These are phyloP conservation scores for Geoglossum glabrum DNA, from an alignment of 495 filamentous ascomycete species.

Conservation along the genomic window DNA sequence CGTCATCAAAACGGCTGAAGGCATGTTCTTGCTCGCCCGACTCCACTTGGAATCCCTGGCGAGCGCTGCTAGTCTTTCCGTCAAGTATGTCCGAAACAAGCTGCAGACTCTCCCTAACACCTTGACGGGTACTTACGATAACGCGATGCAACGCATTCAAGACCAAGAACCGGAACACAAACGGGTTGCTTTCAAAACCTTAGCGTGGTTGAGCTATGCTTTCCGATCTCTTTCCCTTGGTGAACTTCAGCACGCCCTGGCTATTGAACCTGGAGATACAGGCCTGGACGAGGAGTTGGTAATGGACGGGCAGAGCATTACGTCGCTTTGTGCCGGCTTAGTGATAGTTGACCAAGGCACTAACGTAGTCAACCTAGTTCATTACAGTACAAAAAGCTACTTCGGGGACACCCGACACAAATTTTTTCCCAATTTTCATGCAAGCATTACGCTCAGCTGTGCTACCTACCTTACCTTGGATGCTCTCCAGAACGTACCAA, in stretches of 20 bases:
- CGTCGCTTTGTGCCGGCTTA: constrained; percentile 31
- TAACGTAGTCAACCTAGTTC: constrained; percentile 29
- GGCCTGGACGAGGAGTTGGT: constrained; percentile 24
- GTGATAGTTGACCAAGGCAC: constrained; percentile 29
- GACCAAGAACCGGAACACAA: constrained; percentile 13
- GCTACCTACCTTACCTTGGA: constrained; percentile 25
- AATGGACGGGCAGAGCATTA: constrained; percentile 18
- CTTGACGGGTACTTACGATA: constrained; percentile 20
- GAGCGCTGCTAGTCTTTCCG: constrained; percentile 13
- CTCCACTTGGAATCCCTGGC: constrained; percentile 27
- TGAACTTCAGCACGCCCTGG: constrained; percentile 30
- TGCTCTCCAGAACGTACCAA: background rate
- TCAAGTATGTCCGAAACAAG: constrained; percentile 14
- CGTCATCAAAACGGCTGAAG: constrained; percentile 9
- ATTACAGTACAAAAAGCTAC: constrained; percentile 34
- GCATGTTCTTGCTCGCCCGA: constrained; percentile 30
- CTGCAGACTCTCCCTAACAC: constrained; percentile 17
- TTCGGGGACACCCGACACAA: constrained; percentile 19
- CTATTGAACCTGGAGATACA: constrained; percentile 14
- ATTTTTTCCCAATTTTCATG: constrained; percentile 20
- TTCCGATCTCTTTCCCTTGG: constrained; percentile 18
- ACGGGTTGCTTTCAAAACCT: constrained; percentile 17
- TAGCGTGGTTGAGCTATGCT: constrained; percentile 27
- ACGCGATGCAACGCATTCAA: constrained; percentile 24
- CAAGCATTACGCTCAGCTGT: constrained; percentile 20